Base-by-base conservation (phyloP, 2,329 filamentous ascomycete genomes). In the Rachicladosporium sp. region DNA sequence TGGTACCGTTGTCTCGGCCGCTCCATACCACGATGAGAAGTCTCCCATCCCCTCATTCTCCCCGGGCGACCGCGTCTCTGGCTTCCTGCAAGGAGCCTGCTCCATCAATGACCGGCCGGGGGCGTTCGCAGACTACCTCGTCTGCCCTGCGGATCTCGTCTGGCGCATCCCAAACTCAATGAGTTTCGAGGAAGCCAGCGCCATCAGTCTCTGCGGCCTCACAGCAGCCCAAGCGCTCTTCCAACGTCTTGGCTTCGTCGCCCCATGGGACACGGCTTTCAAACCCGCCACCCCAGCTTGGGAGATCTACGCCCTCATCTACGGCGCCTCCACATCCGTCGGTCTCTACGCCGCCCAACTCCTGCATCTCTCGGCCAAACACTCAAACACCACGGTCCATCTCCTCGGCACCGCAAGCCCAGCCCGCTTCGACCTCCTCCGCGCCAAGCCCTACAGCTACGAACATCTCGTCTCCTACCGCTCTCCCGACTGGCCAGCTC, bases 201-300 rank as follows among this genome's bases (percentile, higher is more conserved):
- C 57, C 0, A 51, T 68, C 2, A 66, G 59, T 37, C 48, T 67
- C 36, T 66, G 64, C 10, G 64, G 53, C 4, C 42, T 69, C 10
- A 68, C 65, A 0, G 65, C 63, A 3, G 65, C 65, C 0, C 65
- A 69, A 40, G 59, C 51, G 0, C 31, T 68, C 3, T 68, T 59
- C 36, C 49, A 47, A 12, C 55, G 66, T 0, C 48, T 69, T 4
- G 58, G 54, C 0, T 39, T 68, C 2, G 45, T 48, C 0, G 44
- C 53, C 1, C 63, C 65, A 0, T 27, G 23, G 23, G 23, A 27
- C 23, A 27, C 23, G 6, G 8, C 23, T 8, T 67, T 67, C 36
- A 6, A 27, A 8, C 6, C 23, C 23, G 23, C 23, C 5, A 27
- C 5, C 23, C 23, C 23, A 8, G 7, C 23, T 27, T 7, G 23